Conservation (phyloP, 2,329 filamentous ascomycete genomes). For the Pseudocercospora musae region DNA sequence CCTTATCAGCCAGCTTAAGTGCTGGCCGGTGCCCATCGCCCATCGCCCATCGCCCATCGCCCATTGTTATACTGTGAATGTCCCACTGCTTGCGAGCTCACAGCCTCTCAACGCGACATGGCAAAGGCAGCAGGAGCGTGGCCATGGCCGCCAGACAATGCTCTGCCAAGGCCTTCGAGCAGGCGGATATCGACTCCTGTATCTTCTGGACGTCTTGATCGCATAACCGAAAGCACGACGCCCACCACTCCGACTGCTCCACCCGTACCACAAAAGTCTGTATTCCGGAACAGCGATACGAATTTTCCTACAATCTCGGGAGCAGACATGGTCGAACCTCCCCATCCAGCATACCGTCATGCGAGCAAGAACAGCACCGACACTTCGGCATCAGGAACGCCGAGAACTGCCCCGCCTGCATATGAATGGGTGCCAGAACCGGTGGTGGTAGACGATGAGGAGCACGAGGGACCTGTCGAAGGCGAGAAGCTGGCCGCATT, state of each 20-base stretch:
- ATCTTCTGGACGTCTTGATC: slow-evolving; percentile 13
- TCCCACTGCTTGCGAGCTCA: not conserved
- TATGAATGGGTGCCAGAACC: slow-evolving; percentile 28
- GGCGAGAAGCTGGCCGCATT: slow-evolving; percentile 31
- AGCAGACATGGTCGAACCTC: not conserved
- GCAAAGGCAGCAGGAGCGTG: not conserved
- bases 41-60: not conserved
- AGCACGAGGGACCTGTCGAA: slow-evolving; percentile 23
- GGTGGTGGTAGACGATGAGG: slow-evolving; percentile 10
- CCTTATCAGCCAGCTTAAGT: not conserved
- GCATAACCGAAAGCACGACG: slow-evolving; percentile 9
- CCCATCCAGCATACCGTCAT: not conserved
- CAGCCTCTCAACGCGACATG: not conserved
- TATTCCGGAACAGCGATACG: slow-evolving; percentile 11
- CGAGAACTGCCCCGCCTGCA: slow-evolving; percentile 25
- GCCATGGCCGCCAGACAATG: slow-evolving; percentile 6
- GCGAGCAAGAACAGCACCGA: slow-evolving; percentile 11
- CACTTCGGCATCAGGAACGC: slow-evolving; percentile 5
- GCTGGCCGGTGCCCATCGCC: not conserved
- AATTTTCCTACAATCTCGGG: slow-evolving; percentile 5
- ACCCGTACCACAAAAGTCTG: slow-evolving; percentile 24
- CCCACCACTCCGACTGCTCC: slow-evolving; percentile 7
- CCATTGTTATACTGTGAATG: too few relatives aligned
- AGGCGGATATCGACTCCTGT: slow-evolving; percentile 8
- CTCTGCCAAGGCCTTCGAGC: slow-evolving; percentile 3